Evolutionary conservation across 768 basidiomycete species (phyloP).

Genomic region (Trametes coccinea): DNA sequence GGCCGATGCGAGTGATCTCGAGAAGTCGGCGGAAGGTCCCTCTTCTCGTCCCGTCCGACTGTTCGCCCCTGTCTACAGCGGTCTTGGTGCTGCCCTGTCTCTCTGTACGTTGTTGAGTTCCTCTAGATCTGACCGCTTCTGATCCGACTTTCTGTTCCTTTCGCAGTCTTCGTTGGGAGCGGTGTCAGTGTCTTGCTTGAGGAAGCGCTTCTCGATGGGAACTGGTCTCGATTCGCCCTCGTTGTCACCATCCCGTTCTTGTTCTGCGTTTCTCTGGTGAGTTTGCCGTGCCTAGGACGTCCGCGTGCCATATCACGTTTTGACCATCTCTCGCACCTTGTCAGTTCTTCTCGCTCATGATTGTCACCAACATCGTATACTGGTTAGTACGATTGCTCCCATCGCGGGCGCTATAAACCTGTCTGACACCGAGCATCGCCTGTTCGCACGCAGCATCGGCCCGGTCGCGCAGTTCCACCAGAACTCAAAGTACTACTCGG

Average conservation of each 20-base stretch:
- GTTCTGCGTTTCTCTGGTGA: conserved; percentile 73
- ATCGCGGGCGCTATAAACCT: neutral
- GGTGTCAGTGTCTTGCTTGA: conserved; percentile 59
- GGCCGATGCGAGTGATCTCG: conserved; percentile 44
- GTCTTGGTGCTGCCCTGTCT: conserved; percentile 65
- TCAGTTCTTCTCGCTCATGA: conserved; percentile 76
- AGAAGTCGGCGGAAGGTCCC: conserved; percentile 45
- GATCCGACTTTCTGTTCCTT: neutral
- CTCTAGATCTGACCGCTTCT: neutral
- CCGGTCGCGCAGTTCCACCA: conserved; percentile 85
- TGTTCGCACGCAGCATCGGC: conserved; percentile 51
- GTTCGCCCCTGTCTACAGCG: conserved; percentile 72
- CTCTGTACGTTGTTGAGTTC: conserved; percentile 49
- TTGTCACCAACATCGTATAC: conserved; percentile 63
- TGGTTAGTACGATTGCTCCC: conserved; percentile 45
- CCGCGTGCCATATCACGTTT: neutral
- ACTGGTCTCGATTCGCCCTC: conserved; percentile 64
- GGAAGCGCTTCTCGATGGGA: conserved; percentile 68
- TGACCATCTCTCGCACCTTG: neutral
- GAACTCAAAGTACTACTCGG: conserved; percentile 83
- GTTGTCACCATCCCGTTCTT: conserved; percentile 67
- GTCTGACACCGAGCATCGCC: conserved; percentile 2
- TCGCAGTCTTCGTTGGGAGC: conserved; percentile 65
- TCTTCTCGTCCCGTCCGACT: conserved; percentile 45
- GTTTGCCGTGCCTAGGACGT: conserved; percentile 26